Conservation (phyloP, 2,329 filamentous ascomycete genomes). For the Pseudogymnoascus sp. region DNA sequence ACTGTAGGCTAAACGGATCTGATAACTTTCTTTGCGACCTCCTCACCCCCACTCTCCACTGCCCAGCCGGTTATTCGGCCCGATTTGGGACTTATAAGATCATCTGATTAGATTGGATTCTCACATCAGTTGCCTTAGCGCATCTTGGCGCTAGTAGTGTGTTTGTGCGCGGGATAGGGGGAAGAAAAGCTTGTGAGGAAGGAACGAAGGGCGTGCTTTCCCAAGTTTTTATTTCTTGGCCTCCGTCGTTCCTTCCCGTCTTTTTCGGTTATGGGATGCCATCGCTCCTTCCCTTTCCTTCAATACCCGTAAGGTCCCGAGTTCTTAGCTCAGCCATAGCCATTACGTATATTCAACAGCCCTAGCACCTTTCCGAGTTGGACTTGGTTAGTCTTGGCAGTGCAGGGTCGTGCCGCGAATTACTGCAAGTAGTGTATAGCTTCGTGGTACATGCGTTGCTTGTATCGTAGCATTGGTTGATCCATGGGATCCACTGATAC, state of each 20-base stretch:
- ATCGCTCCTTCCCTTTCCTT: background rate
- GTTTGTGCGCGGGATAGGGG: background rate
- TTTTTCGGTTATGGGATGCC: background rate
- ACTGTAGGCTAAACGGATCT: background rate
- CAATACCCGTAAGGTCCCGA: background rate
- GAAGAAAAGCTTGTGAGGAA: background rate
- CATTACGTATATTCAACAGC: constrained; percentile 2
- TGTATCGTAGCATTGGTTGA: constrained; percentile 2
- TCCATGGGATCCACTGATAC: background rate
- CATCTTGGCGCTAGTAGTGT: background rate
- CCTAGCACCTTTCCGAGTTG: background rate
- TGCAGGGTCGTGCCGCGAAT: background rate
- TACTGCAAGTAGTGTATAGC: background rate
- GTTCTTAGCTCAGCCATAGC: background rate
- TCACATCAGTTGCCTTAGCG: background rate
- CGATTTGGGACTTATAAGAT: background rate
- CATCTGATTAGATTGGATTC: constrained; percentile 8
- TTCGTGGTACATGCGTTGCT: background rate
- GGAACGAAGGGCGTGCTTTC: background rate
- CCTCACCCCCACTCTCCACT: background rate
- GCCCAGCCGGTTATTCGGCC: background rate
- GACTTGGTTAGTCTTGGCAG: background rate
- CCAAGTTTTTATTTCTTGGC: background rate
- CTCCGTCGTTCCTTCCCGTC: background rate
- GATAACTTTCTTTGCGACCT: background rate